Base-by-base conservation (phyloP, 2,329 filamentous ascomycete species). In the Pezicula radicicola region DNA sequence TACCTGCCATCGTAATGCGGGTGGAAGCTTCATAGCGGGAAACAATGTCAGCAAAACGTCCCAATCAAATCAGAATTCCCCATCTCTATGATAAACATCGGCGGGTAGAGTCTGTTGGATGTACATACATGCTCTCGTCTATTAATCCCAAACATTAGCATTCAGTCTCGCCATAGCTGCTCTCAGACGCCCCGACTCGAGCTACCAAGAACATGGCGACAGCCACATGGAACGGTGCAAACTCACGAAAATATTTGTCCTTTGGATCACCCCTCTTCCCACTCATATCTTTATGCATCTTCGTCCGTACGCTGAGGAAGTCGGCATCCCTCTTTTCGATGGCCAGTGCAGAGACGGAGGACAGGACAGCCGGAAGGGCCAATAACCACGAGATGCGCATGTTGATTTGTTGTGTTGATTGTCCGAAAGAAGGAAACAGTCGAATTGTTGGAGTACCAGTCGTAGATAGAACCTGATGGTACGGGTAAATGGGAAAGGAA, bases 221-320 rank as follows among this genome's bases (percentile, higher is more conserved):
- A 49, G 51, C 52, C 50, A 60, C 48, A 8, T 21, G 3, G 21
- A 2, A 39, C 46, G 41, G 37, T 10, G 19, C 33, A 13, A 27
- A 66, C 67, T 62, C 51, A 70, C 69, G 68, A 52, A 72, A 71
- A 57, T 71, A 71, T 64, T 72, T 71, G 18, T 62, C 65, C 42
- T 58, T 60, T 43, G 60, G 62, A 52, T 65, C 63, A 48, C 55
- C 61, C 51, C 48, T 48, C 49, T 47, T 60, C 21, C 65, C 62
- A 51, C 64, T 66, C 63, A 63, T 64, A 43, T 67, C 64, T 54
- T 66, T 61, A 35, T 60, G 56, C 49, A 61, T 54, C 25, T 55
- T 58, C 15, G 64, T 65, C 27, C 63, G 55, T 21, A 65, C 62
- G 44, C 56, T 60, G 39, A 54, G 56, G 49, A 66, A 66, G 49